These are phyloP conservation scores for Nemania sp. DNA, from an alignment of 2,329 filamentous ascomycete genomes.

Conservation along the genomic window DNA sequence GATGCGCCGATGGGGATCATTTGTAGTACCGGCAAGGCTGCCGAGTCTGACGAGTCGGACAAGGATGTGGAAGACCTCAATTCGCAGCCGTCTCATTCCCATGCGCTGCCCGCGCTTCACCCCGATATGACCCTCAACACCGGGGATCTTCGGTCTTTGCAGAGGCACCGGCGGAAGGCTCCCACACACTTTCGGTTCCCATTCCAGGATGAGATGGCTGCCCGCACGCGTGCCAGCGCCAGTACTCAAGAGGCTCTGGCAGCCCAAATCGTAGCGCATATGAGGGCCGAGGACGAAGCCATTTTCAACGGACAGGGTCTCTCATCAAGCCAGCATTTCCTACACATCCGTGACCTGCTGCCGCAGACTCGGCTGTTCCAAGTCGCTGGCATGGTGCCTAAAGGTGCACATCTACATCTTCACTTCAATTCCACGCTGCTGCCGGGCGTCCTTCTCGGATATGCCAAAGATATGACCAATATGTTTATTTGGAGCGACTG, in stretches of 20 bases:
- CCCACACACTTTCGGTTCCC: slow-evolving; percentile 20
- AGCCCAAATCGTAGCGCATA: slow-evolving; percentile 4
- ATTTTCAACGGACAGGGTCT: slow-evolving; percentile 19
- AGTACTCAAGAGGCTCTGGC: slow-evolving; percentile 7
- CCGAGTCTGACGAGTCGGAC: slow-evolving; percentile 30
- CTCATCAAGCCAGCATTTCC: slow-evolving; percentile 57
- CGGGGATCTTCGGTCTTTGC: neutral
- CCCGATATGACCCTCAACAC: slow-evolving; percentile 24
- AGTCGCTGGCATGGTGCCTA: slow-evolving; percentile 64
- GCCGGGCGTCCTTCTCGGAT: slow-evolving; percentile 60
- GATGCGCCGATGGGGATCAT: slow-evolving; percentile 34
- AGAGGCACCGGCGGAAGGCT: neutral
- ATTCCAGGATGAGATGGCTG: slow-evolving; percentile 27
- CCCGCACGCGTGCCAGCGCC: slow-evolving; percentile 19
- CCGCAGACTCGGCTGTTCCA: slow-evolving; percentile 59
- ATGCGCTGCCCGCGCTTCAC: slow-evolving; percentile 13
- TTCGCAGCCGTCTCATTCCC: slow-evolving; percentile 9
- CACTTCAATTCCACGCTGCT: slow-evolving; percentile 77
- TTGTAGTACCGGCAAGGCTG: slow-evolving; percentile 34
- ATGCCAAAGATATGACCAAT: slow-evolving; percentile 57
- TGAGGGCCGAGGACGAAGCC: slow-evolving; percentile 26
- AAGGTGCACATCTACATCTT: slow-evolving; percentile 73
- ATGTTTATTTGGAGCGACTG: slow-evolving; percentile 71
- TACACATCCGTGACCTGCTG: slow-evolving; percentile 59
- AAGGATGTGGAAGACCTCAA: slow-evolving; percentile 24